Percentiles rank a stretch among this genome's conserved stretches.
Evolutionary conservation across 192 early-diverging fungal genomes (phyloP).

Genomic region (Backusella morwellensis): DNA sequence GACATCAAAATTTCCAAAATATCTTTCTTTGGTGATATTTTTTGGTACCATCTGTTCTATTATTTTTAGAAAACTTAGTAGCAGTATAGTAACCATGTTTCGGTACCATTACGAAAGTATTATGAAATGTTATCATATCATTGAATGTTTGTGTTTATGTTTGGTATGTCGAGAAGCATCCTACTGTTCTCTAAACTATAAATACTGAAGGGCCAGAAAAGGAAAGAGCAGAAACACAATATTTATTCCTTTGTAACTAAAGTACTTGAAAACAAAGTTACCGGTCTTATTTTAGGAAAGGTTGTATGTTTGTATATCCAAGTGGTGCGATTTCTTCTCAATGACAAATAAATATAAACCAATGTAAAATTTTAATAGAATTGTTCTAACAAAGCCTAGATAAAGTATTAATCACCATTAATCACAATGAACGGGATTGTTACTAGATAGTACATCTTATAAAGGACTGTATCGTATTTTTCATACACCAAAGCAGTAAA

Average conservation of each 20-base stretch:
- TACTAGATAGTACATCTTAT: background rate
- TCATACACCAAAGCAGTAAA: background rate
- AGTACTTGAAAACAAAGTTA: background rate
- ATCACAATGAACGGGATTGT: background rate
- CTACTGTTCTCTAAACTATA: background rate
- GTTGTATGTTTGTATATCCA: background rate
- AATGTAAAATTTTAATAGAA: background rate
- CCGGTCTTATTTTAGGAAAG: background rate
- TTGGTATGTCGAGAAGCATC: background rate
- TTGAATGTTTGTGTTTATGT: background rate
- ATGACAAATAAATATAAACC: background rate
- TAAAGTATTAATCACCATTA: background rate
- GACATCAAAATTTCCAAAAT: background rate
- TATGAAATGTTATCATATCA: background rate
- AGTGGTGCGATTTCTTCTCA: background rate
- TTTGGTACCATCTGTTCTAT: background rate
- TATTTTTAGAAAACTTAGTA: background rate
- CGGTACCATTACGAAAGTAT: background rate
- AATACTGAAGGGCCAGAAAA: background rate
- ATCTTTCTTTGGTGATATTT: background rate
- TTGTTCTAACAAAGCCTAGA: background rate
- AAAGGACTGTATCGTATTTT: background rate
- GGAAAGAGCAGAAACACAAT: background rate
- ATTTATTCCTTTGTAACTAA: background rate
- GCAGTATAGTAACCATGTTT: background rate